Evolutionary conservation across 2,329 filamentous ascomycete species (phyloP), one percentile per base, ranked within the genome.

Genomic region (Calonectria pteridis): DNA sequence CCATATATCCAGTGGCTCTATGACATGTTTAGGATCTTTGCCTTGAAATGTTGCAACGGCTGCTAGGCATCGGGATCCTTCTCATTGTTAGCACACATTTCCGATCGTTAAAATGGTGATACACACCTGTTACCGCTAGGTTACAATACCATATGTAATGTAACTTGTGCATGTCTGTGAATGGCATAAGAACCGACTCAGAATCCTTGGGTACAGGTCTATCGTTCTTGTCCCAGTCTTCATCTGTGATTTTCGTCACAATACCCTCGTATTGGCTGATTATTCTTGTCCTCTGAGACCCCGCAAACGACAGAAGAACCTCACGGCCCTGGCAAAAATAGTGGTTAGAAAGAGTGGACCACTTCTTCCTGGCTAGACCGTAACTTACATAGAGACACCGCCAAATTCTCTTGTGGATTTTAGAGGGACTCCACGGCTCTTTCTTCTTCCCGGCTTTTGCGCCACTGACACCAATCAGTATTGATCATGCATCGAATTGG

Each of bases 281-380:
- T 10, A 46, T 46, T n/a, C 11, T 46, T 9, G 11, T 13, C 10
- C n/a, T 46, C 6, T 46, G 43, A 4, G 43, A 0, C 3, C 43
- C 43, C 4, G 11, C 13, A 23, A 23, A 46, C 13, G 43, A 46
- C 1, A 46, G n/a, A 23, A 23, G 9, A 9, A 46, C 43, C 43
- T 46, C 43, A 10, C 43, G 43, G 13, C 0, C 9, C 43, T 46
- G 5, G 10, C 4, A 10, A 46, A 20, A 6, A 18, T 7, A 20
- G 2, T 3, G n/a, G 18, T 43, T n/a, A 43, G 40, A 10, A 0
- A 4, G 2, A n/a, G 6, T 10, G 6, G 6, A 20, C 10, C 18
- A 9, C 18, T 2, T 10, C 9, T 1, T 2, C 4, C 9, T 1
- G 18, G 18, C 16, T 43, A 10, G 6, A 2, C 6, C n/a, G n/a